Conservation (phyloP, 257 asterid species). For the Gentiana straminea region DNA sequence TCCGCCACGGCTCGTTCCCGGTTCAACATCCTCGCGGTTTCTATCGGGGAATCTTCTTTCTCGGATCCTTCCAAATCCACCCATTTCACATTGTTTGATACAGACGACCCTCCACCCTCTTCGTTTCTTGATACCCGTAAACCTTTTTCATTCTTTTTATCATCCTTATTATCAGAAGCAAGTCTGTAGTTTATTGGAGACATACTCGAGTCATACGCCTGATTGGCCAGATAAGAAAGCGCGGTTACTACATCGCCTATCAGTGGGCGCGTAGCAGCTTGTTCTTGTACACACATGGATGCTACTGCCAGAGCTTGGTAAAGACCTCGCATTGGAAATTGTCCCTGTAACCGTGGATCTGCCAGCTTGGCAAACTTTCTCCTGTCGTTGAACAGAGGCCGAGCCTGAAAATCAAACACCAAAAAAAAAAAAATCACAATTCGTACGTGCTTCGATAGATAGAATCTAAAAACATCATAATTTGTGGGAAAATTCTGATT, state of each 20-base stretch:
- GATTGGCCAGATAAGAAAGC: conserved; percentile 85
- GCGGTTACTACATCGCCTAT: conserved; percentile 96
- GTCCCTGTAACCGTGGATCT: conserved; percentile 79
- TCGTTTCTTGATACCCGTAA: conserved; percentile 53
- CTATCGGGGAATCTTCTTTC: conserved; percentile 75
- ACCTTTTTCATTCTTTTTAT: conserved; percentile 38
- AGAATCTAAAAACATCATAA: not conserved
- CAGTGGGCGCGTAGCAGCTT: conserved; percentile 94
- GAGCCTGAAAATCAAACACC: conserved; percentile 43
- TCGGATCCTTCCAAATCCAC: conserved; percentile 77
- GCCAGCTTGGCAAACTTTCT: conserved; percentile 73
- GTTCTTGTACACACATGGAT: conserved; percentile 95
- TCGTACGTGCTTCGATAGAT: not conserved
- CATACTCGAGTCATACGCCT: conserved; percentile 47
- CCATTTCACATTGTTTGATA: conserved; percentile 26
- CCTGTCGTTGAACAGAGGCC: conserved; percentile 86
- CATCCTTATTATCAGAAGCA: conserved; percentile 27
- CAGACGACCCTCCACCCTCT: conserved; percentile 52
- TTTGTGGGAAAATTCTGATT: not conserved
- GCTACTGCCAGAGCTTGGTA: conserved; percentile 98
- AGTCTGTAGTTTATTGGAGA: conserved; percentile 23
- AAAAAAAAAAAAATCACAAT: not conserved
- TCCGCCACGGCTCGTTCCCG: conserved; percentile 96
- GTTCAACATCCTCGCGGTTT: conserved; percentile 52
- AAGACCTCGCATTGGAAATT: conserved; percentile 77